Conservation (phyloP, 495 filamentous ascomycete genomes). For the Podospora comata region DNA sequence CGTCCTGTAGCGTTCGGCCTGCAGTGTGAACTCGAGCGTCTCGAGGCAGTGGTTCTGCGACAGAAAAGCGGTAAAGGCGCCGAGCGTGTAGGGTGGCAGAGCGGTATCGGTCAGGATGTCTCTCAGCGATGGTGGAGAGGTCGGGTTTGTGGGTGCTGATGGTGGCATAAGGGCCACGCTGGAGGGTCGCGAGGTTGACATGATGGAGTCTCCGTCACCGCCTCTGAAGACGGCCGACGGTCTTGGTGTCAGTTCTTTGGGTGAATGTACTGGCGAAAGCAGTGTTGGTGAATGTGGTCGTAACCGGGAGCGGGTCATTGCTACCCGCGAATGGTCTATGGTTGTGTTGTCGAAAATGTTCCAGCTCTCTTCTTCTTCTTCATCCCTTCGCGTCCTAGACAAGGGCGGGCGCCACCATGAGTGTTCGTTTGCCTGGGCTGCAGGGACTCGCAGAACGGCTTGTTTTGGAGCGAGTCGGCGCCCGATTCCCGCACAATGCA, state of each 20-base stretch:
- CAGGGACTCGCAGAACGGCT: constrained; percentile 25
- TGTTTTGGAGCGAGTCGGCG: constrained; percentile 28
- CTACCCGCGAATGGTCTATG: constrained; percentile 27
- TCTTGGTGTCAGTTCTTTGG: constrained; percentile 36
- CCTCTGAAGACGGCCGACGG: constrained; percentile 41
- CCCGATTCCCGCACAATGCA: constrained; percentile 26
- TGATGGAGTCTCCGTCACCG: constrained; percentile 44
- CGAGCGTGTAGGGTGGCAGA: constrained; percentile 85
- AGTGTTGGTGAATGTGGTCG: constrained; percentile 42
- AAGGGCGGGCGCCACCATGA: constrained; percentile 15
- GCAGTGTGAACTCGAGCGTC: constrained; percentile 95
- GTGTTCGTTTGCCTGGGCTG: constrained; percentile 23
- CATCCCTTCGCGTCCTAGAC: constrained; percentile 22
- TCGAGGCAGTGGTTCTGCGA: constrained; percentile 98
- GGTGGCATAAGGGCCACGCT: constrained; percentile 44
- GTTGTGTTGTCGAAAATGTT: constrained; percentile 16
- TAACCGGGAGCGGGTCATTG: constrained; percentile 44
- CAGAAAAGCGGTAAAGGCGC: constrained; percentile 94
- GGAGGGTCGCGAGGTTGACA: constrained; percentile 44
- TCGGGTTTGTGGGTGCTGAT: constrained; percentile 22
- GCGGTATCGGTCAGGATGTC: constrained; percentile 87
- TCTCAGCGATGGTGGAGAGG: constrained; percentile 74
- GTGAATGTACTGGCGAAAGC: constrained; percentile 38
- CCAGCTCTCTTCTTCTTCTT: constrained; percentile 20
- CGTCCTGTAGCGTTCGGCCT: constrained; percentile 83